Base-by-base conservation (phyloP, 2,329 filamentous ascomycete genomes). In the Botrytis tulipae region DNA sequence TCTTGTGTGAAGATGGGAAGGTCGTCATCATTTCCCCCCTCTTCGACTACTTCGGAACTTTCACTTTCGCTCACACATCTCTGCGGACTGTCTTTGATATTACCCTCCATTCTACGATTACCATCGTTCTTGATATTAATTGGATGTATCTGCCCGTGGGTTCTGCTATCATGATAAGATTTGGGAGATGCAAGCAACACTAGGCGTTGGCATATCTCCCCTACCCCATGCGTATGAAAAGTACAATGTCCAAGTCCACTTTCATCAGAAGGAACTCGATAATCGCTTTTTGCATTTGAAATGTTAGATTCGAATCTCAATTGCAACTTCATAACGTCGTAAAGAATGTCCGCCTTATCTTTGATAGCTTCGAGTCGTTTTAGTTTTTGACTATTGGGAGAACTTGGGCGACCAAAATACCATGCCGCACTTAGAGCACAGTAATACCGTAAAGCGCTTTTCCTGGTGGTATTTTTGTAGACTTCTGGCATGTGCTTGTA, bases 331-430 rank as follows among this genome's bases (percentile, higher is more conserved):
- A 68, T 20, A 25, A 72, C n/a, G 46, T 68, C 71, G 20, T 54
- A 72, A n/a, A 72, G 54, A 37, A 72, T 68, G 3, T 72, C 71
- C 5, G 71, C 71, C 25, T 44, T 46, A 29, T 72, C 71, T 37
- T 54, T 59, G 54, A 59, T 60, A 10, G 20, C 37, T 12, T 68
- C 62, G 29, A 72, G 46, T 5, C 32, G n/a, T n/a, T 60, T 60
- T 6, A 72, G 29, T 40, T 68, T 72, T 6, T 29, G 62, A n/a
- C 32, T 42, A 25, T 12, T 48, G 6, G 51, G 32, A 60, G 71
- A 68, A 22, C 29, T 9, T 10, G 37, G 22, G 16, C 62, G 42
- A 44, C 61, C 16, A 14, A 72, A 60, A 60, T 68, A 59, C 71
- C 71, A 72, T 14, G 71, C 71, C 18, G 54, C 51, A n/a, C 71